These are phyloP conservation scores for Pythium dissotocum DNA, from an alignment of 352 stramenopile genomes.

Conservation along the genomic window DNA sequence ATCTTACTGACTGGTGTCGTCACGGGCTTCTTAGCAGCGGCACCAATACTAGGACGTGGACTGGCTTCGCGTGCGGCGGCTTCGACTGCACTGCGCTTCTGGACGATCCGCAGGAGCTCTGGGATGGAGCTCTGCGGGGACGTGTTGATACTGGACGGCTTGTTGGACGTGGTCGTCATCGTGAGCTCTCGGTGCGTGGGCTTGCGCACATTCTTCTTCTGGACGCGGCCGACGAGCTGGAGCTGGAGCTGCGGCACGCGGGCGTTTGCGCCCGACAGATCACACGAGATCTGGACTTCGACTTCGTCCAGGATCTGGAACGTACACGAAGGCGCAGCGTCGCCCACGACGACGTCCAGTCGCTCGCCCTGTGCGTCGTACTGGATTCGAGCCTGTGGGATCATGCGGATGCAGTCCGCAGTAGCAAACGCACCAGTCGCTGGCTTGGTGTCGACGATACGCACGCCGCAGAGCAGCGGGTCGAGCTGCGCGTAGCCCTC, in stretches of 20 bases:
- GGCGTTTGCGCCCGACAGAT: slow-evolving; percentile 65
- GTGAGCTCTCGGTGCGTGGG: slow-evolving; percentile 13
- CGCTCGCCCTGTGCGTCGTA: slow-evolving; percentile 33
- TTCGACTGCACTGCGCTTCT: slow-evolving; percentile 38
- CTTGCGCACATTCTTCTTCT: slow-evolving; percentile 26
- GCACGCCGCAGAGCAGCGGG: slow-evolving; percentile 66
- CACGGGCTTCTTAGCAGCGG: neutral
- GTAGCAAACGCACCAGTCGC: slow-evolving; percentile 63
- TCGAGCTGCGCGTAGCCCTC: slow-evolving; percentile 86
- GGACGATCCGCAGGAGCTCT: slow-evolving; percentile 68
- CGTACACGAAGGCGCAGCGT: slow-evolving; percentile 31
- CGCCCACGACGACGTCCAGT: slow-evolving; percentile 33
- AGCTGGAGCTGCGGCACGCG: slow-evolving; percentile 77
- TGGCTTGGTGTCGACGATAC: slow-evolving; percentile 57
- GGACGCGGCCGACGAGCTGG: slow-evolving; percentile 56
- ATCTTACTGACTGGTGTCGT: slow-evolving; percentile 1
- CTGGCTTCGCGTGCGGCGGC: slow-evolving; percentile 14
- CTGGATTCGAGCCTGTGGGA: slow-evolving; percentile 51
- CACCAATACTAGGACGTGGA: neutral
- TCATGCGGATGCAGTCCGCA: slow-evolving; percentile 57
- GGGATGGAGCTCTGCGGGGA: slow-evolving; percentile 37
- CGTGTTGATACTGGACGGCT: slow-evolving; percentile 21
- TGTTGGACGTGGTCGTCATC: slow-evolving; percentile 15
- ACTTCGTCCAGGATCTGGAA: slow-evolving; percentile 78
- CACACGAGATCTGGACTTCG: slow-evolving; percentile 79